Base-by-base conservation (phyloP, 2,329 filamentous ascomycete species). In the Exophiala viscosa region DNA sequence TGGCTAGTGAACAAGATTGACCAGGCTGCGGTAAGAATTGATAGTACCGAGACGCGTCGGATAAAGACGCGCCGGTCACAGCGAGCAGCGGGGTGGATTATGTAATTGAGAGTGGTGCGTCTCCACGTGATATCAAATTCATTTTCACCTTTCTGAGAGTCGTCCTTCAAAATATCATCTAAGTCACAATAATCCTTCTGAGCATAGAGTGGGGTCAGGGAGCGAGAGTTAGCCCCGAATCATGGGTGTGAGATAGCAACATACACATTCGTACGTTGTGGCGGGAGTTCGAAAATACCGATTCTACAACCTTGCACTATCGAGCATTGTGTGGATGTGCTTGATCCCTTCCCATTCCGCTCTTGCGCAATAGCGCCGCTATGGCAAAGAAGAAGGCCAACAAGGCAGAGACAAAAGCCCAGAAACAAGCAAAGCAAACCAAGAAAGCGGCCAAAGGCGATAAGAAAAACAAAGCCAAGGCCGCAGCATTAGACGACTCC, bases 361-460 rank as follows among this genome's bases (percentile, higher is more conserved):
- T 5, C 23, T 28, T 28, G 23, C 23, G 3, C 23, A 28, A 28
- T 28, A 28, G 23, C 2, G 18, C 11, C 23, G 31, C 28, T 35
- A 44, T 33, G 79, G 78, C 68, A 45, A 83, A 78, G 60, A 82
- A 78, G 63, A 83, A 76, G 70, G 73, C 70, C 15, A 81, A 81
- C 62, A 71, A 73, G 4, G 80, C 80, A 10, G 76, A 79, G 60
- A 75, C 79, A 61, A 63, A 63, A 61, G 78, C 77, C 48, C 80
- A 81, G 23, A 56, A 56, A 60, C 78, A 76, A 47, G 78, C 78
- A 49, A 75, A 77, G 48, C 77, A 79, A 3, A 76, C 77, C n/a
- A 95, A 95, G 73, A 88, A 93, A 69, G 86, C 87, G 66, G 93
- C 88, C 70, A 96, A 96, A 68, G 86, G 86, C 23, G 74, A 76